Evolutionary conservation across 768 basidiomycete genomes (phyloP), one percentile per base, ranked within the genome.

Genomic region (Lanmaoa rubissima): DNA sequence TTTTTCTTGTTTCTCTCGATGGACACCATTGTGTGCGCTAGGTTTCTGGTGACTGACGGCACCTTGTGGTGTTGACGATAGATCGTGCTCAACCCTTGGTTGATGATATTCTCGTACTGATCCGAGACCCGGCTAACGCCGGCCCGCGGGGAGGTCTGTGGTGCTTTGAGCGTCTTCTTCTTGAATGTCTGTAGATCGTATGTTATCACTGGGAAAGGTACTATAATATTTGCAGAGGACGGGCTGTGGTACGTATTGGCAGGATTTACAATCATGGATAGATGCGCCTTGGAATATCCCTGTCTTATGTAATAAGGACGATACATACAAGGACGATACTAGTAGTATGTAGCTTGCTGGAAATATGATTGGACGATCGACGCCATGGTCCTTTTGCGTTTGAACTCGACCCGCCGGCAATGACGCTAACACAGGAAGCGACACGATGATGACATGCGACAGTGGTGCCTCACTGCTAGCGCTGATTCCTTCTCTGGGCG

Each of bases 21-120:
- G 24, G 43, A 26, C 41, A 8, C 8, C 13, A 13, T 19, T 7
- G 13, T 16, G n/a, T 52, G 41, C 5, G 50, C 24, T 11, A 2
- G 5, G 24, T 19, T 24, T 26, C 5, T 36, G 42, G 2, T 38
- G 26, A n/a, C n/a, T 26, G 58, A 60, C 14, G 34, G 38, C 3
- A 3, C n/a, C 4, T 10, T 28, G 17, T 10, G 44, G 17, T 11
- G 34, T 34, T 32, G 38, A 14, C 14, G 45, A 44, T 16, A 88
- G 80, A 87, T 95, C 53, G 84, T 92, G 19, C 80, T 94, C 41
- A 94, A 94, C 63, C 93, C 91, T 1, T 91, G 88, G 87, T 74
- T 93, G 52, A 90, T 92, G 87, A 88, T 92, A 44, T 93, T 92
- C 73, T 86, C 85, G 0, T 83, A 82, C 24, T 70, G 54, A 73